Evolutionary conservation across 2,329 filamentous ascomycete genomes (phyloP).

Genomic region (Chaetomium globosum): DNA sequence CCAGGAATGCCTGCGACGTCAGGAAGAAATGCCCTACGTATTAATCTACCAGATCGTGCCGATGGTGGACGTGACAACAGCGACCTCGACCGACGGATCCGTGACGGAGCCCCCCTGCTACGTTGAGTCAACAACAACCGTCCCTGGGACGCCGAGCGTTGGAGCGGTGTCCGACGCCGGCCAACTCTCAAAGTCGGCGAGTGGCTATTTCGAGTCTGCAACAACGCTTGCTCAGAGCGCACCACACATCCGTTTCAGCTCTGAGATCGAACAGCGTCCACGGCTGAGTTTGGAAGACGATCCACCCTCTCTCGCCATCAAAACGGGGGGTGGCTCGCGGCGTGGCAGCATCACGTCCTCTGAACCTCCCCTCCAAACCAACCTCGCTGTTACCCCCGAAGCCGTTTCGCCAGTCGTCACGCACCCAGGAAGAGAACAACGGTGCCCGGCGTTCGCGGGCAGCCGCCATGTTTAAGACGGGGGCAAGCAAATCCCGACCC

Average conservation of each 20-base stretch:
- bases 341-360: constrained; percentile 56
- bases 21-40: constrained; percentile 86
- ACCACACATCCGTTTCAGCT: constrained; percentile 58
- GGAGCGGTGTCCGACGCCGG: constrained; percentile 36
- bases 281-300: constrained; percentile 54
- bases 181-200: constrained; percentile 43
- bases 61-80: constrained; percentile 68
- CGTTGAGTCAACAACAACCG: constrained; percentile 52
- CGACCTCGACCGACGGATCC: constrained; percentile 52
- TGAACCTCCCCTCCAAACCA: constrained; percentile 45
- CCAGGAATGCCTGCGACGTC: constrained; percentile 66
- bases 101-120: constrained; percentile 62
- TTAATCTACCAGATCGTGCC: constrained; percentile 95
- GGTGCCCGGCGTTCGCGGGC: constrained; percentile 60
- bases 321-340: constrained; percentile 44
- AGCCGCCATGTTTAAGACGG: constrained; percentile 55
- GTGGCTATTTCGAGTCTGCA: constrained; percentile 52
- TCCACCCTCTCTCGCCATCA: constrained; percentile 41
- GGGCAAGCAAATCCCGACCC: constrained; percentile 49
- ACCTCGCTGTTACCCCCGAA: constrained; percentile 45
- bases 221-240: constrained; percentile 43
- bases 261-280: constrained; percentile 54
- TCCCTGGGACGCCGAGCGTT: constrained; percentile 38
- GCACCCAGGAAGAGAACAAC: constrained; percentile 57
- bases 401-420: constrained; percentile 47